These are phyloP conservation scores for Candida silvicultrix DNA, from an alignment of 805 yeast species.

Conservation along the genomic window DNA sequence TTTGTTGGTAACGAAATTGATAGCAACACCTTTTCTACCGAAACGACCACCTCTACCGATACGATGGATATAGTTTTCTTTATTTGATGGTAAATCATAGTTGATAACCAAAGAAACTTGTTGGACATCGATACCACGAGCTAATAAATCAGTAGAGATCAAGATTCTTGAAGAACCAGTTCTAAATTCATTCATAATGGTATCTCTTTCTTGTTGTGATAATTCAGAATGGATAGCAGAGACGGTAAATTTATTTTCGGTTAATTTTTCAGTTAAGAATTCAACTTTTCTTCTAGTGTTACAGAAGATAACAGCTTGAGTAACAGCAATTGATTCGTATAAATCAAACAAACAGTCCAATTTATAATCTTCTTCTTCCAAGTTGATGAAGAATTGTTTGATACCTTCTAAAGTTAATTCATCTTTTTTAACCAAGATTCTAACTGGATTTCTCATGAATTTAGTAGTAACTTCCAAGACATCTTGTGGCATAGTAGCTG, in stretches of 20 bases:
- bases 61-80: conserved; percentile 94
- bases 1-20: conserved; percentile 81
- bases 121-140: conserved; percentile 97
- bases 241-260: conserved; percentile 80
- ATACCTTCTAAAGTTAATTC: conserved; percentile 95
- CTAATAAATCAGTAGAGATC: conserved; percentile 92
- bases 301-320: conserved; percentile 97
- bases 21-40: conserved; percentile 98
- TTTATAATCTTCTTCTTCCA: conserved; percentile 91
- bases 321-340: conserved; percentile 90
- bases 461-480: conserved; percentile 86
- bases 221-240: conserved; percentile 95
- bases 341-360: conserved; percentile 91
- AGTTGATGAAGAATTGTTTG: conserved; percentile 85
- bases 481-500: conserved; percentile 92
- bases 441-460: conserved; percentile 92
- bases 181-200: conserved; percentile 93
- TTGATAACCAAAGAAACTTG: conserved; percentile 93
- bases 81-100: conserved; percentile 85
- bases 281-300: conserved; percentile 94
- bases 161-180: conserved; percentile 89
- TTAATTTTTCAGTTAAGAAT: conserved; percentile 70
- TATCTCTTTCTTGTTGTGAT: conserved; percentile 90
- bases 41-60: conserved; percentile 98
- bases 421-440: conserved; percentile 91